These are phyloP conservation scores for Isabelozyma pseudorhagii DNA, from an alignment of 805 yeast genomes.

Conservation along the genomic window DNA sequence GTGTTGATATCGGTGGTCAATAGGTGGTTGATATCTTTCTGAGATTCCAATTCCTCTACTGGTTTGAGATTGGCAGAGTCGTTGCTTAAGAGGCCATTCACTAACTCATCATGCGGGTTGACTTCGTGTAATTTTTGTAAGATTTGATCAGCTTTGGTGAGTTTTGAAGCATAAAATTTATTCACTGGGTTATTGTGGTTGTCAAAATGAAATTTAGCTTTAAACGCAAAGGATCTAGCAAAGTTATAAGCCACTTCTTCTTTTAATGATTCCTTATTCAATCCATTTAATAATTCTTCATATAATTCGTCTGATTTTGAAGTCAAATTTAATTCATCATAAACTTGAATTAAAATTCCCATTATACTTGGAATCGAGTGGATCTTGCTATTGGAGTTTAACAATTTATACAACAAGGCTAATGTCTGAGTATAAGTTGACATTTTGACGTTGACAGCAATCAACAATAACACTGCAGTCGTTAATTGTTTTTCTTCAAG, in stretches of 20 bases:
- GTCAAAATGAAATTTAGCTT: slow-evolving; percentile 13
- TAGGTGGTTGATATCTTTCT: slow-evolving; percentile 27
- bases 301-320: slow-evolving; percentile 24
- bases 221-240: slow-evolving; percentile 28
- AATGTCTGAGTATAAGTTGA: slow-evolving; percentile 28
- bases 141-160: slow-evolving; percentile 6
- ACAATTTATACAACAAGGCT: slow-evolving; percentile 31
- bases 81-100: slow-evolving; percentile 8
- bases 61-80: slow-evolving; percentile 16
- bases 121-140: slow-evolving; percentile 17
- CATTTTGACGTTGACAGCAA: slow-evolving; percentile 18
- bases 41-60: slow-evolving; percentile 18
- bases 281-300: slow-evolving; percentile 6
- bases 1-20: slow-evolving; percentile 26
- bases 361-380: slow-evolving; percentile 45
- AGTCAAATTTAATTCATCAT: slow-evolving; percentile 40
- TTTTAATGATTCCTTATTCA: slow-evolving; percentile 4
- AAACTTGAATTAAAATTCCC: slow-evolving; percentile 47
- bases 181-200: neutral
- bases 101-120: slow-evolving; percentile 20
- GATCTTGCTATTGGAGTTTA: slow-evolving; percentile 17
- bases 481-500: slow-evolving; percentile 6
- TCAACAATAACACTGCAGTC: slow-evolving; percentile 27
- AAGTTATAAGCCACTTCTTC: slow-evolving; percentile 20
- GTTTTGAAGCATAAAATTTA: slow-evolving; percentile 1